Evolutionary conservation across 169 alveolate species (phyloP), one percentile per base, ranked within the genome.

Genomic region (Amoebophrya sp.): DNA sequence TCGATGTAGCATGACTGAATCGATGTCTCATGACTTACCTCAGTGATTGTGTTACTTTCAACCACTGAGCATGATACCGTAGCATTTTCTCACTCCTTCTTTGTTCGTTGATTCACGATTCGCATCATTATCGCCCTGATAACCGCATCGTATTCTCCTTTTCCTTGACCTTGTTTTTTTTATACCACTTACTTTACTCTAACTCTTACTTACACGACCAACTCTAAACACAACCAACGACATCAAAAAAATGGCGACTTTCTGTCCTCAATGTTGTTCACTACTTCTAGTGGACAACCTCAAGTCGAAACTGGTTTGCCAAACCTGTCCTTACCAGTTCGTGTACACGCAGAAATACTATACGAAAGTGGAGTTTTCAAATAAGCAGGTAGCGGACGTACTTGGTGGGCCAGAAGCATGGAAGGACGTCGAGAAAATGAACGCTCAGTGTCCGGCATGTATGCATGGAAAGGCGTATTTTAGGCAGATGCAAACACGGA

Each of bases 391-490:
- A 0, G 95, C 95, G 55, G 95, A 95, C 90, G 95, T 93, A 10
- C 90, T 94, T 10, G 96, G 96, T 54, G 96, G 96, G n/a, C 90
- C 94, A n/a, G 96, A 95, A 53, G 96, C 96, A 14, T 95, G 96
- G 97, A 95, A 93, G 41, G 92, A 96, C 93, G 97, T 93, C 1
- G 95, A 92, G 39, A 89, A 92, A 33, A 95, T n/a, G 36, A n/a
- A 23, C n/a, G 38, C 41, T 29, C 33, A 40, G 55, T 77, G 65
- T 47, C 26, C 83, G 24, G 89, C 40, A n/a, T 47, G 54, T 89
- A 91, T 90, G 38, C 39, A n/a, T 0, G 29, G 92, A 38, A 91
- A 94, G 41, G 98, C 98, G 3, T 96, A 95, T 92, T 96, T 93
- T 90, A 95, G 93, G 94, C 95, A 95, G 92, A 93, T 96, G 41